These are phyloP conservation scores for Calamus simplicifolius DNA, from an alignment of 176 grass and related monocot genomes.

Conservation along the genomic window DNA sequence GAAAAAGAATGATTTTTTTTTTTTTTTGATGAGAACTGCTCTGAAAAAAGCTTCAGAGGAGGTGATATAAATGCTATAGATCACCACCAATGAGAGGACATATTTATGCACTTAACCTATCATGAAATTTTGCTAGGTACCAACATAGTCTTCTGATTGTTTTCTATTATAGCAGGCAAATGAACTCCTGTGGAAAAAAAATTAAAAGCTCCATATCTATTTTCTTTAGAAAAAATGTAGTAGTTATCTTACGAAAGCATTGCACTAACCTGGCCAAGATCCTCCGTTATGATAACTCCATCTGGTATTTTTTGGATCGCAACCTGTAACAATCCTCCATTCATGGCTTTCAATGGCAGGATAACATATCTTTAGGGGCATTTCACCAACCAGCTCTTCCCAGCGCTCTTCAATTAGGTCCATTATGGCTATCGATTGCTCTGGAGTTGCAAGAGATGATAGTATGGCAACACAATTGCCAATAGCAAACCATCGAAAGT, in stretches of 20 bases:
- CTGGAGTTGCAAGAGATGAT: conserved; percentile 80
- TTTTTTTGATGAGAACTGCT: too few species aligned
- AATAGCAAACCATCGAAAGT: conserved; percentile 92
- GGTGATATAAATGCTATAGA: too few species aligned
- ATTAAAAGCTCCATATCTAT: too few species aligned
- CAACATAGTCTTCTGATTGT: too few species aligned
- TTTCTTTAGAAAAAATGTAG: too few species aligned
- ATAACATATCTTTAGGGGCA: conserved; percentile 87
- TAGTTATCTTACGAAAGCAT: background rate
- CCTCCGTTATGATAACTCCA: conserved; percentile 98
- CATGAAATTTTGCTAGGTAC: too few species aligned
- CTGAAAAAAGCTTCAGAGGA: too few species aligned
- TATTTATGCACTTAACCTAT: too few species aligned
- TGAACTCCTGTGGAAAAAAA: too few species aligned
- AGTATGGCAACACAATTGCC: conserved; percentile 93
- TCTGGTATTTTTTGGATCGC: conserved; percentile 86
- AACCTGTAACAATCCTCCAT: conserved; percentile 88
- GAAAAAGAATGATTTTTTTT: too few species aligned
- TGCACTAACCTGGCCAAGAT: conserved; percentile 79
- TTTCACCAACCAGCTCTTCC: conserved; percentile 90
- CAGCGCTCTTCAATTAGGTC: conserved; percentile 84
- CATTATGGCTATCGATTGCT: conserved; percentile 87
- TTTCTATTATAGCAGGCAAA: too few species aligned
- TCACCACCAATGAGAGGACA: too few species aligned
- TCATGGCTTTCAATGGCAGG: conserved; percentile 87